A percentile compares a stretch with the other conserved stretches of the same genome.
These are phyloP conservation scores for Myochromella boudieri DNA, from an alignment of 768 basidiomycete species.

Conservation along the genomic window DNA sequence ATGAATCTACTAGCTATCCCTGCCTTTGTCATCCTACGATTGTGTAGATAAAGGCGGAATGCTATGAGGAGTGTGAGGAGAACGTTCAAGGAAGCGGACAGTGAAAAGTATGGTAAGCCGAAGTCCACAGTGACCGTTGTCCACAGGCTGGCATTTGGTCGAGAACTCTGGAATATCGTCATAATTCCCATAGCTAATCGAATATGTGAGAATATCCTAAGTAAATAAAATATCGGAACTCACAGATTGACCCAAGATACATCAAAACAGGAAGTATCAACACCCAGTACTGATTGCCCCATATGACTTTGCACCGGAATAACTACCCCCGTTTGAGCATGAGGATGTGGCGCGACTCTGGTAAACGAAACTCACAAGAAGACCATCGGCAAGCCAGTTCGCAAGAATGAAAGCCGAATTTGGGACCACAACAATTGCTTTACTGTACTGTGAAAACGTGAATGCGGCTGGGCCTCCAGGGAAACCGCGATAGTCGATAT, in stretches of 20 bases:
- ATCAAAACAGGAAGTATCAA: constrained; percentile 11
- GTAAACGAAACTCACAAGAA: background rate
- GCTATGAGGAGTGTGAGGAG: constrained; percentile 26
- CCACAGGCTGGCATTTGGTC: constrained; percentile 15
- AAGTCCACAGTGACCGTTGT: constrained; percentile 16
- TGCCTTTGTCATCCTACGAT: constrained; percentile 13
- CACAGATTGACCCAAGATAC: constrained; percentile 14
- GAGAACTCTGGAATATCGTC: constrained; percentile 12
- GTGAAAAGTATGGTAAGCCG: constrained; percentile 24
- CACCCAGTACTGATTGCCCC: constrained; percentile 7
- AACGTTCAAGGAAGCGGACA: constrained; percentile 26
- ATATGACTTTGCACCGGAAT: constrained; percentile 2
- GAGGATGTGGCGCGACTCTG: too few species aligned
- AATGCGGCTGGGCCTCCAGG: constrained; percentile 13
- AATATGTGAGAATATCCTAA: background rate
- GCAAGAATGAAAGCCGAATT: too few species aligned
- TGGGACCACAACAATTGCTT: background rate
- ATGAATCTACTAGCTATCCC: background rate
- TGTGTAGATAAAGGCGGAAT: constrained; percentile 22
- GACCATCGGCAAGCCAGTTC: too few species aligned
- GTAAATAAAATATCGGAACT: background rate
- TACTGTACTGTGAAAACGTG: background rate
- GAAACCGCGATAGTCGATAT: constrained; percentile 11
- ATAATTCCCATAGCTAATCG: constrained; percentile 16
- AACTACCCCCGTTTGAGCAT: too few species aligned